Conservation (phyloP, 306 rosid genomes). For the Inga laurina region DNA sequence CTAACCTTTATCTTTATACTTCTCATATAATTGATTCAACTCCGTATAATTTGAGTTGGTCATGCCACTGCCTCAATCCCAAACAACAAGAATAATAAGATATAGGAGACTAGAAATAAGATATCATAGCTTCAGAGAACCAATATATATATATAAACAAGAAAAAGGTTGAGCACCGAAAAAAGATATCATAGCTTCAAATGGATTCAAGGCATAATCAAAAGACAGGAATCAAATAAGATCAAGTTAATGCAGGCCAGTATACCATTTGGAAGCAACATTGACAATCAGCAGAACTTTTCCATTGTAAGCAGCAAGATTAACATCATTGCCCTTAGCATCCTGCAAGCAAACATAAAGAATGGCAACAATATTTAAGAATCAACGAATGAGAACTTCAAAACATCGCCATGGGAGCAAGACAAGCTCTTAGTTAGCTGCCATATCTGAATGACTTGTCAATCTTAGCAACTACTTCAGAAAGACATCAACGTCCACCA, state of each 20-base stretch:
- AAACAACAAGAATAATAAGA: slow-evolving; percentile 29
- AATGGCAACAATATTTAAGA: neutral
- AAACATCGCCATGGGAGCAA: neutral
- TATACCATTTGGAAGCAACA: slow-evolving; percentile 94
- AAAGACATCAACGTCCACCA: neutral
- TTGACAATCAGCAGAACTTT: slow-evolving; percentile 74
- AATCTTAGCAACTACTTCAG: neutral
- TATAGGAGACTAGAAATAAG: neutral
- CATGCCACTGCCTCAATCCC: slow-evolving; percentile 66
- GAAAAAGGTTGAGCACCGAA: neutral
- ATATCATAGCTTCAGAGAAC: neutral
- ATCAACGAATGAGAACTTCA: neutral
- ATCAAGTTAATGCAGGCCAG: neutral
- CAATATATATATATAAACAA: no score
- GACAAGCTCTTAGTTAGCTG: neutral
- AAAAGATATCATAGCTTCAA: neutral
- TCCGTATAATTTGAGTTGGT: slow-evolving; percentile 81
- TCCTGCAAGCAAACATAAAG: slow-evolving; percentile 48
- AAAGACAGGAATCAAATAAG: neutral
- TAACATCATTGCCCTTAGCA: slow-evolving; percentile 61
- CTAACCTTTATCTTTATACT: slow-evolving; percentile 79
- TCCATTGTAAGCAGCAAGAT: slow-evolving; percentile 66
- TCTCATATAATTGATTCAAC: slow-evolving; percentile 74
- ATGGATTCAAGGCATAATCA: neutral
- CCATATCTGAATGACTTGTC: neutral